Conservation (phyloP, 768 basidiomycete species). For the Ephemerocybe angulata region DNA sequence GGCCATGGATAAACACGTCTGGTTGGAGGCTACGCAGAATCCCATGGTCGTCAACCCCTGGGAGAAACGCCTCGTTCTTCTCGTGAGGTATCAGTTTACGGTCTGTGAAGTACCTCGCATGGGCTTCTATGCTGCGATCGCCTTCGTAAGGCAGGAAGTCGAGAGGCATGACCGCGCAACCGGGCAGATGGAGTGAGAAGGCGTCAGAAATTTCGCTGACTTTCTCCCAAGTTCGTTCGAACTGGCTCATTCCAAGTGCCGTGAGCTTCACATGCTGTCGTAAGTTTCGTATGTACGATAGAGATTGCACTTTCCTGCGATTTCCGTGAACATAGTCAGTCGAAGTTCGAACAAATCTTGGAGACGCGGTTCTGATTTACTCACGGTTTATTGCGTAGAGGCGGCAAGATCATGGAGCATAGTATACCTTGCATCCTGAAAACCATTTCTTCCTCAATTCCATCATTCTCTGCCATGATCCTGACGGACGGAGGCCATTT, state of each 20-base stretch:
- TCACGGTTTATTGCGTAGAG: background rate
- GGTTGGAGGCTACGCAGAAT: background rate
- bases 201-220: background rate
- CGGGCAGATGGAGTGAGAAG: background rate
- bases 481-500: background rate
- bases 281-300: background rate
- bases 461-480: background rate
- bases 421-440: background rate
- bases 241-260: background rate
- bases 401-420: background rate
- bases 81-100: background rate
- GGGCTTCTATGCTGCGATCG: background rate
- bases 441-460: background rate
- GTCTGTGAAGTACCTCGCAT: background rate
- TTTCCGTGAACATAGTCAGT: background rate
- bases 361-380: background rate
- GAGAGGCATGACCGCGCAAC: background rate
- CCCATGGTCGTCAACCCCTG: background rate
- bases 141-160: background rate
- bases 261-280: background rate
- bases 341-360: background rate
- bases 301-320: background rate
- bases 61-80: background rate
- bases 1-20: background rate
- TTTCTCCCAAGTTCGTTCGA: background rate